Evolutionary conservation across 73 alveolate genomes (phyloP).

Genomic region (Symbiodinium pilosum): DNA sequence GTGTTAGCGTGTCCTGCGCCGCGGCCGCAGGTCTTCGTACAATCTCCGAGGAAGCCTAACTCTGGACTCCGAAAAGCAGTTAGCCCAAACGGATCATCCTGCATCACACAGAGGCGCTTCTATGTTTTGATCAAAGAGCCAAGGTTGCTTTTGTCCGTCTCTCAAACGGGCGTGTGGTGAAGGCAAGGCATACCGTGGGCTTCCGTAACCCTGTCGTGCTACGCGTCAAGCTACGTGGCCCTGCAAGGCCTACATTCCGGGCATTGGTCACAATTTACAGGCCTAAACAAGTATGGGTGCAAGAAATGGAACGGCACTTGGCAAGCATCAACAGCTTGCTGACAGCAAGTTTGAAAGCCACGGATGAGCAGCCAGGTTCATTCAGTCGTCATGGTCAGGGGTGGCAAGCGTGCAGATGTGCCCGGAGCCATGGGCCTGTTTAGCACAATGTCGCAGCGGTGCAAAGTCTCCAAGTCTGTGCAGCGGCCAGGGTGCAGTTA

Average conservation of each 20-base stretch:
- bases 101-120: background rate
- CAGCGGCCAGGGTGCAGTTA: conserved; percentile 35
- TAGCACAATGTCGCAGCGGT: background rate
- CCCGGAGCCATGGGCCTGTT: conserved; percentile 33
- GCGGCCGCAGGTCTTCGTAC: conserved; percentile 55
- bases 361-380: conserved; percentile 35
- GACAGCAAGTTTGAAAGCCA: background rate
- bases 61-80: conserved; percentile 58
- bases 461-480: background rate
- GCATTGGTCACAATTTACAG: conserved; percentile 93
- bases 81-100: background rate
- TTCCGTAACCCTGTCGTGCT: background rate
- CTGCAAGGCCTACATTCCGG: conserved; percentile 91
- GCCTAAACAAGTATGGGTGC: too few species aligned
- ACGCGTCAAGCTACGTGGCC: too few species aligned
- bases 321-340: too few species aligned
- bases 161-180: conserved; percentile 85
- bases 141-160: conserved; percentile 86
- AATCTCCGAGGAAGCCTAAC: conserved; percentile 86
- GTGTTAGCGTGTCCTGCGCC: background rate
- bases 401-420: conserved; percentile 47
- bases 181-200: conserved; percentile 41
- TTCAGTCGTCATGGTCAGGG: conserved; percentile 92
- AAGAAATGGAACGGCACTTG: too few species aligned
- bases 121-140: background rate